Evolutionary conservation across 805 yeast species (phyloP).

Genomic region (Ogataea trehalophila): DNA sequence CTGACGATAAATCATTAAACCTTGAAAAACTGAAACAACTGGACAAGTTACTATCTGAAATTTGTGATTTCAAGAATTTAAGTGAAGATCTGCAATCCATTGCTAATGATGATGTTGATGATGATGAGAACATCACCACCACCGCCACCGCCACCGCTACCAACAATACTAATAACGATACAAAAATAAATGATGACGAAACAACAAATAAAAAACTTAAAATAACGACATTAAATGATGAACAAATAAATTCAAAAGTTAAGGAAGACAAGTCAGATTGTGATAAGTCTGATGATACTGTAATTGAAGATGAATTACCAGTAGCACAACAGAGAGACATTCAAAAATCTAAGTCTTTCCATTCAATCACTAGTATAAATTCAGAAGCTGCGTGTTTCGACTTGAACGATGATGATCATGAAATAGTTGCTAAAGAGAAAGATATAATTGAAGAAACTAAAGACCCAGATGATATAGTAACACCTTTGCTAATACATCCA

Average conservation of each 20-base stretch:
- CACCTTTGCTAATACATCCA: constrained; percentile 15
- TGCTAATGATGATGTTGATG: background rate
- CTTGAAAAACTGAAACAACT: constrained; percentile 22
- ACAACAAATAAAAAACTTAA: background rate
- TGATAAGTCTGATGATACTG: constrained; percentile 7
- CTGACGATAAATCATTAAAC: background rate
- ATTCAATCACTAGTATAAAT: constrained; percentile 27
- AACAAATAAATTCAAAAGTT: background rate
- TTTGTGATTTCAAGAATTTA: constrained; percentile 22
- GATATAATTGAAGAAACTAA: background rate
- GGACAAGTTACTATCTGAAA: constrained; percentile 10
- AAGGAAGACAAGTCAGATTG: background rate
- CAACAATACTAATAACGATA: background rate
- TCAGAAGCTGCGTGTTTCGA: constrained; percentile 34
- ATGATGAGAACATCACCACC: background rate
- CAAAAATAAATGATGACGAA: background rate
- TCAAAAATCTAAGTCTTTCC: constrained; percentile 4
- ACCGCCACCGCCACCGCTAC: constrained; percentile 8
- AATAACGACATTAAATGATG: background rate
- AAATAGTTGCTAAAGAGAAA: background rate
- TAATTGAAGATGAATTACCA: background rate
- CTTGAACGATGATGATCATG: constrained; percentile 15
- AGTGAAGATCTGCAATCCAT: background rate
- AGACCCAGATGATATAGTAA: background rate
- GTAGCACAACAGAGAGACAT: background rate